Evolutionary conservation across 495 filamentous ascomycete genomes (phyloP), one percentile per base, ranked within the genome.

Genomic region (Glutinoglossum americanum): DNA sequence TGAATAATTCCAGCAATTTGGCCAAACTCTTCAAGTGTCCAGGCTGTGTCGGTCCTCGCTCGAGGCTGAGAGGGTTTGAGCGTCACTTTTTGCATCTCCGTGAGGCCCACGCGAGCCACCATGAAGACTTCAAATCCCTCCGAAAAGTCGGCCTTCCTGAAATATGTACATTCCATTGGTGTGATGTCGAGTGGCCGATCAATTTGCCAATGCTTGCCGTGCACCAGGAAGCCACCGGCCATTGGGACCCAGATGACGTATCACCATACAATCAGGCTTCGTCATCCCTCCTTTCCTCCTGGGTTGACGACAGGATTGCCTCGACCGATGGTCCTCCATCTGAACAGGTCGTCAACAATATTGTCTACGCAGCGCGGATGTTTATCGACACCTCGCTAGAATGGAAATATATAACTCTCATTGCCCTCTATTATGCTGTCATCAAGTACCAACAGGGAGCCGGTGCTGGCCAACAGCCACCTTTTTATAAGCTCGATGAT

Each of bases 171-270:
- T 37, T 64, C 30, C 55, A 53, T 15, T 66, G 64, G 64, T 54
- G 32, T 28, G 56, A 56, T 3, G 41, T 64, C 26, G 62, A 63
- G 27, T 66, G 64, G 64, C 60, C 64, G 26, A 53, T 48, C 17
- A 66, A 66, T 53, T 39, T 66, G 13, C 64, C 64, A 0, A 60
- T 62, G 51, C 53, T 64, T n/a, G 62, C 64, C 0, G 33, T 28
- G 0, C 64, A 66, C 44, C 64, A 66, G 7, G 37, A 48, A 13
- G 47, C 64, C 7, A 58, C 51, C 15, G 64, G 60, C 5, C 45
- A 57, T 25, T 65, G 63, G 63, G 59, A 65, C 51, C 61, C 62
- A 0, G 37, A 63, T 27, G 62, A 63, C 49, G 32, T 55, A 19
- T 53, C 49, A 8, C 51, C 49, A 8, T 63, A 63, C 58, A 17